phyloP scores from a whole-genome alignment of 345 rosid species.

The Dovyalis caffra region DNA sequence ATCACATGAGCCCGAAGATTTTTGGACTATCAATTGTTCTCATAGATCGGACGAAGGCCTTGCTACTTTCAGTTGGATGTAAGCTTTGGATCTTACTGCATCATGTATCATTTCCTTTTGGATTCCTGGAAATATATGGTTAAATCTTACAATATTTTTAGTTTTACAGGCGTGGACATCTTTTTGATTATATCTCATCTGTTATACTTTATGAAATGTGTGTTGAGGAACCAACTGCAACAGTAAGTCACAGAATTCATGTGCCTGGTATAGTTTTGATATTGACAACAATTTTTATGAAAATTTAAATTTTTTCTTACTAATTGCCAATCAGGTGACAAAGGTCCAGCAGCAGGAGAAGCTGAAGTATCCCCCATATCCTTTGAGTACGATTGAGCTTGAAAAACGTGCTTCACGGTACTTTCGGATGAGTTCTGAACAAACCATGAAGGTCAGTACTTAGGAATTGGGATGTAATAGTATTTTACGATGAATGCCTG shows the following conservation, averaged over 20 bases:
- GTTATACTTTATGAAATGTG: conserved; percentile 91
- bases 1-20: conserved; percentile 95
- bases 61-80: conserved; percentile 88
- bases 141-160: conserved; percentile 14
- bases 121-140: conserved; percentile 9
- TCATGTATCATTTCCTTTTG: conserved; percentile 2
- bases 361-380: conserved; percentile 83
- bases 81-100: conserved; percentile 27
- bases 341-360: conserved; percentile 76
- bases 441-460: conserved; percentile 79
- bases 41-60: conserved; percentile 74
- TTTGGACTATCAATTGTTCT: conserved; percentile 87
- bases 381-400: conserved; percentile 93
- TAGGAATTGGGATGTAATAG: neutral
- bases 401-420: conserved; percentile 95
- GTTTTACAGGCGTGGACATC: conserved; percentile 84
- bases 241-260: conserved; percentile 51
- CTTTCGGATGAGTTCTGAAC: conserved; percentile 93
- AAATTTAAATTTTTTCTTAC: conserved; percentile 6
- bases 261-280: conserved; percentile 9
- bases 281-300: conserved; percentile 13
- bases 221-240: conserved; percentile 78
- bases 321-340: conserved; percentile 59
- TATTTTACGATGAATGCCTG: neutral
- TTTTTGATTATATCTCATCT: conserved; percentile 80